Evolutionary conservation across 73 alveolate species (phyloP).

Genomic region (Tetrahymena borealis): DNA sequence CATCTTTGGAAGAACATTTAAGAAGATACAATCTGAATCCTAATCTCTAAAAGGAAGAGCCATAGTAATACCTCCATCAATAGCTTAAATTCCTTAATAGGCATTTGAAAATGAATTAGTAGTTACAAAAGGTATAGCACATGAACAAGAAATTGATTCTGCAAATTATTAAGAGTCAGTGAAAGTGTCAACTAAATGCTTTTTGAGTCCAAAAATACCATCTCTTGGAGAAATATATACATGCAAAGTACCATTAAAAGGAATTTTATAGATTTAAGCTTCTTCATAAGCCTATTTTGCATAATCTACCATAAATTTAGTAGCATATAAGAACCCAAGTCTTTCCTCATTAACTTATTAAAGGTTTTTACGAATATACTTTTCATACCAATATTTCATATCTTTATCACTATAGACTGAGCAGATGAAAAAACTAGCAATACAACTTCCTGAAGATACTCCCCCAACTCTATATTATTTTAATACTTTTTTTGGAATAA

Average conservation of each 20-base stretch:
- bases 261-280: neutral
- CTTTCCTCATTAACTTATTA: neutral
- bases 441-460: neutral
- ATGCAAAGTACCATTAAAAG: neutral
- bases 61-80: neutral
- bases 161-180: neutral
- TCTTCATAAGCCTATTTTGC: neutral
- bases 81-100: neutral
- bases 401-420: neutral
- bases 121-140: neutral
- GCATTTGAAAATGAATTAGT: neutral
- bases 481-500: neutral
- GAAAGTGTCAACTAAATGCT: neutral
- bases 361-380: neutral
- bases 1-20: neutral
- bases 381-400: neutral
- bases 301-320: neutral
- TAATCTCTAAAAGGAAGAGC: neutral
- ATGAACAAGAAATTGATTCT: neutral
- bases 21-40: neutral
- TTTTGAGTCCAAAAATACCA: neutral
- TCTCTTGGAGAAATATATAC: neutral
- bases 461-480: neutral
- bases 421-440: neutral
- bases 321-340: neutral